Evolutionary conservation across 495 filamentous ascomycete species (phyloP), one percentile per base, ranked within the genome.

Genomic region (Thermothielavioides terrestris): DNA sequence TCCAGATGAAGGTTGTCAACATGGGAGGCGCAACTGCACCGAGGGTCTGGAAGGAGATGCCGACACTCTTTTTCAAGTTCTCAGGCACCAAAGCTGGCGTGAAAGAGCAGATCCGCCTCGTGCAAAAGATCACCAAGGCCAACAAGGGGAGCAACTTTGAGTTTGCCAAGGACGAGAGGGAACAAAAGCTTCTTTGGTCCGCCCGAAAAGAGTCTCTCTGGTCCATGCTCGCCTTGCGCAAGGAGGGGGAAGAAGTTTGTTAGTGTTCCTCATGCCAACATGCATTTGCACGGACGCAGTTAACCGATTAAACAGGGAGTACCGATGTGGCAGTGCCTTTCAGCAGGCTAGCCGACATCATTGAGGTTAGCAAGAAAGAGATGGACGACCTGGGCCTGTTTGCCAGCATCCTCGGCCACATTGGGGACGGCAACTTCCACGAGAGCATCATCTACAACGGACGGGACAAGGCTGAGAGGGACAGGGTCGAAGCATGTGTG

Each of bases 381-480:
- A 80, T 95, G 71, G 85, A 91, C 58, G 80, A 86, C 7, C 70
- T 91, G 8, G 88, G 87, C 2, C 66, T 95, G 9, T 91, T 95
- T 59, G 88, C 87, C 17, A 86, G 81, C 62, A 88, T 91, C 21
- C 73, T 96, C 0, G 88, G 72, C 10, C 88, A 94, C 54, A 81
- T 94, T 49, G 88, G 88, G 4, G 86, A 94, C 63, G 89, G 89
- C 7, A 96, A 96, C 64, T 95, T 95, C 66, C 89, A 95, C 62
- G 81, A 88, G 57, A 85, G 81, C 63, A 89, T 95, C 58, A 80
- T 95, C 64, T 95, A 92, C 59, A 80, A 91, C 58, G 70, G 76
- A 25, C 72, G 68, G 15, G 73, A 88, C 49, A 77, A 77, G 10
- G 78, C 67, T 3, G 86, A 95, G 66, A 69, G 73, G 27, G 79